These are phyloP conservation scores for Peltaster fructicola DNA, from an alignment of 2,329 filamentous ascomycete species.

Conservation along the genomic window DNA sequence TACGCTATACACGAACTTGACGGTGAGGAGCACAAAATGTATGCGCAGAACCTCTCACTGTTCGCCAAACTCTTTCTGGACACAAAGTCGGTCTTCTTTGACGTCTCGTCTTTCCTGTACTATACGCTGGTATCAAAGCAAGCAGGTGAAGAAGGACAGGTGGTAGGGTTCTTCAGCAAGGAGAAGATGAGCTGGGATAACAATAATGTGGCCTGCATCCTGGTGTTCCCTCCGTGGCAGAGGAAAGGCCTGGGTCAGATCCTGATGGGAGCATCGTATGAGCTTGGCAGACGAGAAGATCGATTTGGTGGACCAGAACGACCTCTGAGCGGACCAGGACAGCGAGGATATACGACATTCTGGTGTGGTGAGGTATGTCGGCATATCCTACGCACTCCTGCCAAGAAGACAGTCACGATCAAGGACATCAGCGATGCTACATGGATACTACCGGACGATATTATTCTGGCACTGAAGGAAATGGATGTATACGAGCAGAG, in stretches of 20 bases:
- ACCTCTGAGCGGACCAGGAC: conserved; percentile 71
- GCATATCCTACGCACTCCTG: conserved; percentile 32
- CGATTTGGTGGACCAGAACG: conserved; percentile 85
- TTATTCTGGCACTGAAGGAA: conserved; percentile 56
- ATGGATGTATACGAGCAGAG: conserved; percentile 53
- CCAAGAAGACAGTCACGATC: conserved; percentile 42
- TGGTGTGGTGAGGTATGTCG: conserved; percentile 74
- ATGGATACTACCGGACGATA: conserved; percentile 74
- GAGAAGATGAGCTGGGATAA: conserved; percentile 98
- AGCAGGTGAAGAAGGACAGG: conserved; percentile 36
- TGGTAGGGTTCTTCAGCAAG: conserved; percentile 96
- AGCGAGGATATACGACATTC: conserved; percentile 65
- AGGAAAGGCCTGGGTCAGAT: conserved; percentile 73
- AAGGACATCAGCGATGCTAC: conserved; percentile 58
- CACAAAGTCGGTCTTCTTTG: conserved; percentile 96
- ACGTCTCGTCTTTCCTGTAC: conserved; percentile 86
- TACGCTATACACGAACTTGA: conserved; percentile 89
- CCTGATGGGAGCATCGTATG: conserved; percentile 86
- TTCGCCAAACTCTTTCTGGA: conserved; percentile 96
- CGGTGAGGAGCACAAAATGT: conserved; percentile 67
- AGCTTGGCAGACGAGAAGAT: conserved; percentile 67
- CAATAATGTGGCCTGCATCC: conserved; percentile 91
- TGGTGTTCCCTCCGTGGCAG: conserved; percentile 92
- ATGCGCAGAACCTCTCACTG: conserved; percentile 86
- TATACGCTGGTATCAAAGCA: conserved; percentile 56